Evolutionary conservation across 768 basidiomycete genomes (phyloP), one percentile per base, ranked within the genome.

Genomic region (Agaricus subrufescens): DNA sequence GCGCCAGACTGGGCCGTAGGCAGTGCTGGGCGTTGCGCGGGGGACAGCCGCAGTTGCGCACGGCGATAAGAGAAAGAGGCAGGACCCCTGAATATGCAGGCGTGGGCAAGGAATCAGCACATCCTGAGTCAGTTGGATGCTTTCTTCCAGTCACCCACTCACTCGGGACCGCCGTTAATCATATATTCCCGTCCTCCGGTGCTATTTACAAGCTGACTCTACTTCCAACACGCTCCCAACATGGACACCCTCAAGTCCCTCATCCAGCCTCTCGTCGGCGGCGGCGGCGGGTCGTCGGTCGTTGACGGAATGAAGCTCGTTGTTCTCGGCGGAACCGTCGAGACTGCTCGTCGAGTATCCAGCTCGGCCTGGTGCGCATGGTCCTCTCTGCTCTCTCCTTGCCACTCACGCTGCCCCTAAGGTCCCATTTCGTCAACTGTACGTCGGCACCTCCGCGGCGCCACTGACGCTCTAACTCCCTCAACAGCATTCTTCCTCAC

Each of bases 281-380:
- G 84, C 70, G 82, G 78, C 66, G 85, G 82, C 50, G 82, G 85
- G 61, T 87, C 86, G 27, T 89, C 87, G 48, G 83, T 91, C 75
- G 81, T 93, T 70, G 90, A 93, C 66, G 91, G 89, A 61, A 85
- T 91, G 77, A 93, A 93, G 73, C 87, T 92, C 66, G 91, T 93
- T 71, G 88, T 92, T 45, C 78, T 93, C 50, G 90, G 90, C 57
- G 90, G 90, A 55, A 91, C 91, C 1, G 91, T 93, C 56, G 90
- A 92, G 73, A 93, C 90, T 0, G 90, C 90, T 0, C 78, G 90
- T 64, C 75, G 90, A 60, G 83, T 91, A 31, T 89, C 88, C 23
- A 89, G 88, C 70, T 85, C 87, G 56, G 90, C 87, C 44, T 92
- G 91, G 90, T 87, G 65, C 58, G 81, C 19, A 26, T 61, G 59